These are phyloP conservation scores for Mycena amicta DNA, from an alignment of 768 basidiomycete genomes.

Conservation along the genomic window DNA sequence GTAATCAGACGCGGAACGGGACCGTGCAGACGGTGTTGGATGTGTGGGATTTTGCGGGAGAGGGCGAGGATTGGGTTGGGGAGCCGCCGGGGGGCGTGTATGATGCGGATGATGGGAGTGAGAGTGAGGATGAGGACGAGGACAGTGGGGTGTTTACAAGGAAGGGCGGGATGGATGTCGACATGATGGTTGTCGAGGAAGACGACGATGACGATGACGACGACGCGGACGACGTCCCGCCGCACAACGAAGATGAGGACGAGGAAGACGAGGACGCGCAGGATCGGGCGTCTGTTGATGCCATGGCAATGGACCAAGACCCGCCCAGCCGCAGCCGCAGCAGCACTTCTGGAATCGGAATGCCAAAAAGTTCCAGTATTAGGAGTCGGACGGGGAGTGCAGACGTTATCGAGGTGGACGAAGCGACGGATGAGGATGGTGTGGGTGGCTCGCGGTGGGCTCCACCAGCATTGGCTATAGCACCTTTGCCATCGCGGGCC, in stretches of 20 bases:
- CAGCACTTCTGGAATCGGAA: too few species aligned
- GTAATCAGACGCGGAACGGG: constrained; percentile 55
- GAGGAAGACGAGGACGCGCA: too few species aligned
- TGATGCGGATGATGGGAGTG: constrained; percentile 65
- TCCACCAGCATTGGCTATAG: too few species aligned
- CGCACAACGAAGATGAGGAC: constrained; percentile 28
- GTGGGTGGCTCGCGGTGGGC: constrained; percentile 38
- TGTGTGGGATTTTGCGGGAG: constrained; percentile 88
- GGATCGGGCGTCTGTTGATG: constrained; percentile 64
- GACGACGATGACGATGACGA: constrained; percentile 44
- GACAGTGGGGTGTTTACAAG: constrained; percentile 30
- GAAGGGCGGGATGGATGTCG: constrained; percentile 4
- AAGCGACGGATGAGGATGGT: constrained; percentile 24
- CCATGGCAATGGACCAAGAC: constrained; percentile 39
- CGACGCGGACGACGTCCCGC: too few species aligned
- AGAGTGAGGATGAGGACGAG: constrained; percentile 56
- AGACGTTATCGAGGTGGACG: too few species aligned
- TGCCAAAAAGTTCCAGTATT: too few species aligned
- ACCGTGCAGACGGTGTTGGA: constrained; percentile 76
- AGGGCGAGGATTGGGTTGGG: constrained; percentile 78
- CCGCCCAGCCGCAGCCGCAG: too few species aligned
- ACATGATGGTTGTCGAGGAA: constrained; percentile 16
- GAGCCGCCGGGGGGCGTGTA: constrained; percentile 77
- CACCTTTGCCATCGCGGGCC: too few species aligned
- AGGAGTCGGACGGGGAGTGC: too few species aligned